Evolutionary conservation across 106 monocot genomes (phyloP), one percentile per base, ranked within the genome.

Genomic region (Dioscorea dumetorum): DNA sequence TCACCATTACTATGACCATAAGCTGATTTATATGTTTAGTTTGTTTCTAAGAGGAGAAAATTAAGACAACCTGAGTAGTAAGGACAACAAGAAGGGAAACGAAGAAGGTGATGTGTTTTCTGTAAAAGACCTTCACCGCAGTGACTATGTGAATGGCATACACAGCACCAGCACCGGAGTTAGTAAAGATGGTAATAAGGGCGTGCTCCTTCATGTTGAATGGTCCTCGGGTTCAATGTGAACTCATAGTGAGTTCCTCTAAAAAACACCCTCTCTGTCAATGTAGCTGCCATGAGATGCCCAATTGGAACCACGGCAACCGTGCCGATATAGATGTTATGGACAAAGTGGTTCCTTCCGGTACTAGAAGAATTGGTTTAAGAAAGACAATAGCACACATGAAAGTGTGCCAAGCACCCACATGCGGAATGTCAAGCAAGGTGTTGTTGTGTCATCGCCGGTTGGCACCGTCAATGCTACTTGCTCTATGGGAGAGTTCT

Each of bases 321-420:
- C 85, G 91, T 28, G 85, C 88, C 10, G 82, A 85, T 51, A 88
- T 74, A 34, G 88, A 81, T 23, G 82, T 70, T 66, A 92, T 83
- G 22, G 73, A 19, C 18, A 92, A n/a, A n/a, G 77, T 17, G 87
- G 91, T 63, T 92, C 77, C 58, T 75, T 83, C 3, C 88, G 60
- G 82, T 82, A 92, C 68, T 77, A 85, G 80, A 92, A 92, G 80
- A 92, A 85, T 66, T 77, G 77, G 78, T 85, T 85, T 14, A 78
- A 71, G 71, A 81, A 85, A 3, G 81, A 78, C 24, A 85, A 75
- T 41, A 85, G 22, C 22, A 50, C 64, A 64, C 85, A 85, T 6
- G 81, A 81, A 13, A 21, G 31, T 16, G 67, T 68, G 8, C 85
- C 85, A 2, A 85, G 72, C 16, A 81, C 67, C 77, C 77, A 85